phyloP scores from a whole-genome alignment of 345 rosid species.

The Lagerstroemia speciosa region DNA sequence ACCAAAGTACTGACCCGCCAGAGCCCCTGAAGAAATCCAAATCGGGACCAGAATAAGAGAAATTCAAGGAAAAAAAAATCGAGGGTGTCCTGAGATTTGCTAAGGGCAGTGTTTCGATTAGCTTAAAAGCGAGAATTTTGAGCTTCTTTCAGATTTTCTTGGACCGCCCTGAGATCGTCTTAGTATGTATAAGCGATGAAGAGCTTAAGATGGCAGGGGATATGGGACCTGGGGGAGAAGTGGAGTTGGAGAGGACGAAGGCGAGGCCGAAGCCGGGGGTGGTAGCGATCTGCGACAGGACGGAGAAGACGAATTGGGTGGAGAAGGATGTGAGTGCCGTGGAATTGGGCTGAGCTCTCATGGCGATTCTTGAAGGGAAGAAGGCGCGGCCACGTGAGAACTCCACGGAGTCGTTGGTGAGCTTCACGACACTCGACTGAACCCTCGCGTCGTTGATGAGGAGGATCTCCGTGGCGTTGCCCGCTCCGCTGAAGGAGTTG shows the following conservation, averaged over 20 bases:
- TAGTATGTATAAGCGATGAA: background rate
- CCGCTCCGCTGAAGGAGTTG: constrained; percentile 43
- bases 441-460: constrained; percentile 52
- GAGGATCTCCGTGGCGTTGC: constrained; percentile 34
- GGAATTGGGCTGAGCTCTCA: constrained; percentile 37
- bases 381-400: constrained; percentile 54
- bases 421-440: constrained; percentile 47
- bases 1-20: constrained; percentile 72
- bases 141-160: no score
- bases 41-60: background rate
- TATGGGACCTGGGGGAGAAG: constrained; percentile 44
- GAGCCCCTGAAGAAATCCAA: constrained; percentile 17
- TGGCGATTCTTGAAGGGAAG: constrained; percentile 39
- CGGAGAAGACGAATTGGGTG: constrained; percentile 48
- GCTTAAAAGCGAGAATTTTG: background rate
- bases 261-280: constrained; percentile 84
- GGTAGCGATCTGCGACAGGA: constrained; percentile 40
- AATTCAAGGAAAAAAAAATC: background rate
- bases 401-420: constrained; percentile 55
- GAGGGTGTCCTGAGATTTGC: background rate
- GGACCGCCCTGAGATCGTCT: background rate
- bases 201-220: background rate
- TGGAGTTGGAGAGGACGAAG: constrained; percentile 69
- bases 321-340: constrained; percentile 58
- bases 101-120: background rate